A percentile compares a stretch with the other conserved stretches of the same genome.
Conservation (phyloP, 2,329 filamentous ascomycete genomes). For the Aspergillus sp. region DNA sequence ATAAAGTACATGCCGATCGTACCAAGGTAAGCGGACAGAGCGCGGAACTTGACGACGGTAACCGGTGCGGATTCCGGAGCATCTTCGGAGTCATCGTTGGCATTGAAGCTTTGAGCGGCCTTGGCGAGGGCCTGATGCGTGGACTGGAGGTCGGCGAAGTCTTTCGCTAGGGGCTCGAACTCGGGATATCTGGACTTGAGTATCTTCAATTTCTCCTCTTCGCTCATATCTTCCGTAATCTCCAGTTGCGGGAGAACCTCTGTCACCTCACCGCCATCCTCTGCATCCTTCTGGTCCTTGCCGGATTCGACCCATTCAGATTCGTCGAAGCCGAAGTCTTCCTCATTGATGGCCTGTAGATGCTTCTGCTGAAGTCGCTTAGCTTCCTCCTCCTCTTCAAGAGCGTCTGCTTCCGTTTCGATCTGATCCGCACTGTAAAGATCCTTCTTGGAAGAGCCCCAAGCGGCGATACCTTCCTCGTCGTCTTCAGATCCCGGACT, state of each 20-base stretch:
- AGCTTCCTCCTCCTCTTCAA: conserved; percentile 91
- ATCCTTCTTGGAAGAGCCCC: conserved; percentile 84
- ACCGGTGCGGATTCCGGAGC: conserved; percentile 51
- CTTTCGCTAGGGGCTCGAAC: conserved; percentile 80
- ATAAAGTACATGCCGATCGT: conserved; percentile 92
- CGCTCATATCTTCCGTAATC: conserved; percentile 75
- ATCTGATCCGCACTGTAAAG: conserved; percentile 88
- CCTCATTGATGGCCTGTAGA: conserved; percentile 81
- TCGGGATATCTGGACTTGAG: conserved; percentile 85
- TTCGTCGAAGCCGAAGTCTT: conserved; percentile 92
- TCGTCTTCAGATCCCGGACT: conserved; percentile 39
- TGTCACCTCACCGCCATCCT: conserved; percentile 65
- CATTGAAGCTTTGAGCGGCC: conserved; percentile 60
- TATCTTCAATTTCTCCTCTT: conserved; percentile 73
- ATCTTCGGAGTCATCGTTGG: conserved; percentile 35
- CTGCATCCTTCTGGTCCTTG: conserved; percentile 48
- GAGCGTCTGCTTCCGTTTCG: conserved; percentile 70
- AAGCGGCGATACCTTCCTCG: conserved; percentile 66
- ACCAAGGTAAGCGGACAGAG: conserved; percentile 82
- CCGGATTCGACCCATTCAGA: conserved; percentile 73
- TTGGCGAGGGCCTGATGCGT: conserved; percentile 60
- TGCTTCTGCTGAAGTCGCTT: conserved; percentile 88
- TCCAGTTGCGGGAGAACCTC: conserved; percentile 84
- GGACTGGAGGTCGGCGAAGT: conserved; percentile 71
- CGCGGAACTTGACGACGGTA: conserved; percentile 72